Base-by-base conservation (phyloP, 495 filamentous ascomycete genomes). In the Jackrogersella minutella region DNA sequence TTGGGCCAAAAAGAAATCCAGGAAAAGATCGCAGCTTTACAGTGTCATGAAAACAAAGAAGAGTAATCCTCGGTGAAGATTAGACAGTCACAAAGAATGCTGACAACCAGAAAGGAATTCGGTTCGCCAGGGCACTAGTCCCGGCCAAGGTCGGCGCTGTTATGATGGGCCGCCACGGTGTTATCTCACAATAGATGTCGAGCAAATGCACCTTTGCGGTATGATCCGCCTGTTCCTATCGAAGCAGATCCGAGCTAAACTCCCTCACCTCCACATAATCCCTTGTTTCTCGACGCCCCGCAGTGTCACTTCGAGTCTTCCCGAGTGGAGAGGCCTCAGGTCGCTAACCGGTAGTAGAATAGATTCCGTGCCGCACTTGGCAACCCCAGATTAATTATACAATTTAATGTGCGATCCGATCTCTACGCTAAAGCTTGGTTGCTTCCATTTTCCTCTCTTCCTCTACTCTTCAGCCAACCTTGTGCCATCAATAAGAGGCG, bases 141-240 rank as follows among this genome's bases (percentile, higher is more conserved):
- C 62, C 64, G 64, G 58, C 28, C 64, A 62, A 56, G 19, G 16
- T 55, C 58, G 56, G 49, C 36, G 62, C n/a, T 49, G 47, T 39
- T 41, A 41, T 36, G 26, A 54, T 43, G 14, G 31, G 1, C 30
- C 13, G 19, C 26, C 21, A 53, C 10, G 16, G 40, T 59, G 40
- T 36, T 33, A 62, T 33, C 19, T 43, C n/a, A n/a, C n/a, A n/a
- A n/a, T n/a, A 34, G 33, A 67, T 67, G 36, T 58, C 64, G 57
- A 61, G 53, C 22, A 17, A 40, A 17, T 54, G 11, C n/a, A 37
- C 53, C 37, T 16, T 47, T 52, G 11, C 34, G 14, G 37, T 13
- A 53, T 44, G 28, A 47, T 21, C 16, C 34, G 21, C 21, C 26
- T 46, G 39, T 47, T 56, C 31, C 36, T 36, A 54, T 54, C 33